phyloP scores from a whole-genome alignment of 2,329 filamentous ascomycete species.

The Arthrobotrys iridis region DNA sequence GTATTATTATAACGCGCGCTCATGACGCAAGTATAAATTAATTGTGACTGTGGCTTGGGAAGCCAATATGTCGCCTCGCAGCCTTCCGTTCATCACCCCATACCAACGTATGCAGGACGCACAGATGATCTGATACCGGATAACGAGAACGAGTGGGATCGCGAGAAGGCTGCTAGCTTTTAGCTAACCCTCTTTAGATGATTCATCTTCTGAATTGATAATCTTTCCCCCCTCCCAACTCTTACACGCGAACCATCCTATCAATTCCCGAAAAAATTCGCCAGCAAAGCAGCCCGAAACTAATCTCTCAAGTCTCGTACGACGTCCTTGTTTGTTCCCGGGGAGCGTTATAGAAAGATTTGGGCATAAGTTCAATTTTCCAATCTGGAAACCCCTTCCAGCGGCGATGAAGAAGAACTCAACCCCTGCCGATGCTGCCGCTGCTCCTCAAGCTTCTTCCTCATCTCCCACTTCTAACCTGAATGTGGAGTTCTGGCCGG shows the following conservation, averaged over 20 bases:
- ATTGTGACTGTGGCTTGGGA: slow-evolving; percentile 6
- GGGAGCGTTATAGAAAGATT: not conserved
- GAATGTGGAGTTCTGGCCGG: slow-evolving; percentile 52
- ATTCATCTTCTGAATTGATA: slow-evolving; percentile 44
- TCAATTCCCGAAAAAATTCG: slow-evolving; percentile 37
- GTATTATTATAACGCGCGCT: too few species aligned
- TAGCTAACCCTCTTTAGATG: slow-evolving; percentile 52
- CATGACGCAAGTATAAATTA: slow-evolving; percentile 1
- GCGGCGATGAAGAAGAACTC: slow-evolving; percentile 10
- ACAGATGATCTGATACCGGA: slow-evolving; percentile 9
- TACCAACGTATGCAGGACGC: not conserved
- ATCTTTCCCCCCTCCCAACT: slow-evolving; percentile 14
- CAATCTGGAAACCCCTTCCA: slow-evolving; percentile 9
- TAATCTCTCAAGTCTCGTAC: slow-evolving; percentile 18
- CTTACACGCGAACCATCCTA: slow-evolving; percentile 22
- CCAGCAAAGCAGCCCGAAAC: slow-evolving; percentile 1
- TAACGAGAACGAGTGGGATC: not conserved
- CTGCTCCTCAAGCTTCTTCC: slow-evolving; percentile 1
- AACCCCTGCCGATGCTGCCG: slow-evolving; percentile 1
- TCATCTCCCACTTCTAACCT: not conserved
- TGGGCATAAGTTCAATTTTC: slow-evolving; percentile 12
- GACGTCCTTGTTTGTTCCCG: slow-evolving; percentile 8
- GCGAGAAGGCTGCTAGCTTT: slow-evolving; percentile 22
- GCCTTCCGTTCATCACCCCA: not conserved
- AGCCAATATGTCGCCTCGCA: slow-evolving; percentile 1